phyloP scores from a whole-genome alignment of 805 yeast species.

The Komagataella ulmi region DNA sequence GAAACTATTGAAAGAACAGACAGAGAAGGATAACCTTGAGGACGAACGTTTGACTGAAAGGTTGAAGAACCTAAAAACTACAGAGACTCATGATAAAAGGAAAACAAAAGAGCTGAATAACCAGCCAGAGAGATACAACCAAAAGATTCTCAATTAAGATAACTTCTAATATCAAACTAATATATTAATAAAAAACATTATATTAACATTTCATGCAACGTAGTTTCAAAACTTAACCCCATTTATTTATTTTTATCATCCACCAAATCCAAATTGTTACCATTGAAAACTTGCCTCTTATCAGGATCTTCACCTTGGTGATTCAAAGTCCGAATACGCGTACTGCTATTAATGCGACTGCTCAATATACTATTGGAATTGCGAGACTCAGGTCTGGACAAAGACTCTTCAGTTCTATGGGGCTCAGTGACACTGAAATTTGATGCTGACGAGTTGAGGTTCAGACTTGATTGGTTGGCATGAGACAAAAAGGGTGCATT shows the following conservation, averaged over 20 bases:
- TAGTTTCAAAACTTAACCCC: neutral
- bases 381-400: neutral
- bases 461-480: constrained; percentile 1
- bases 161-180: neutral
- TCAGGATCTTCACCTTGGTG: constrained; percentile 10
- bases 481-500: neutral
- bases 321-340: neutral
- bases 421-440: constrained; percentile 1
- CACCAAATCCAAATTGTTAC: constrained; percentile 38
- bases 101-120: neutral
- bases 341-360: neutral
- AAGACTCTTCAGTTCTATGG: neutral
- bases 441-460: constrained; percentile 4
- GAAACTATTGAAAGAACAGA: neutral
- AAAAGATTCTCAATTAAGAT: neutral
- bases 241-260: constrained; percentile 23
- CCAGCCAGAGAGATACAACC: neutral
- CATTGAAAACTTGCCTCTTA: constrained; percentile 39
- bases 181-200: neutral
- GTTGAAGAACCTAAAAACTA: neutral
- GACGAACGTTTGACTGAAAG: neutral
- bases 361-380: neutral
- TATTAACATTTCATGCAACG: neutral
- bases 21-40: constrained; percentile 1
- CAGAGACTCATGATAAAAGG: neutral